Evolutionary conservation across 768 basidiomycete species (phyloP).

Genomic region (Mycena belliarum): DNA sequence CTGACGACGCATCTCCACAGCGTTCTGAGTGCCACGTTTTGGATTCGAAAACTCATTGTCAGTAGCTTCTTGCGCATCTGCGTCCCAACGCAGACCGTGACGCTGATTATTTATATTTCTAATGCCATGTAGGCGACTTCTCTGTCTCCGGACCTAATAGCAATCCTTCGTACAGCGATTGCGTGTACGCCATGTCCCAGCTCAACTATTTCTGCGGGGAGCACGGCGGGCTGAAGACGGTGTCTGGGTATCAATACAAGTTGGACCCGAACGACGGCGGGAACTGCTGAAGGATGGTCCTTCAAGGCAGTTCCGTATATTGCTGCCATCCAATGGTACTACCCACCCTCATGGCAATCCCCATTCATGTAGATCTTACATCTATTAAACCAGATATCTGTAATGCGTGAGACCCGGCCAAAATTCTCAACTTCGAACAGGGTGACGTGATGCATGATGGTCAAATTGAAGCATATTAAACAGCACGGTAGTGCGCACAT

Average conservation of each 20-base stretch:
- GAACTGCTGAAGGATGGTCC: slow-evolving; percentile 4
- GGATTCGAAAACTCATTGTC: background rate
- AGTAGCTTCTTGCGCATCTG: background rate
- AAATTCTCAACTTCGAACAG: too few species aligned
- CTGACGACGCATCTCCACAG: background rate
- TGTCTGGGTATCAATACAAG: slow-evolving; percentile 1
- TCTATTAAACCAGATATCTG: too few species aligned
- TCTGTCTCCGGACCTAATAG: background rate
- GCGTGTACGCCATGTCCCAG: background rate
- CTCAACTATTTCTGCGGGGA: background rate
- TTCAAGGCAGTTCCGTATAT: too few species aligned
- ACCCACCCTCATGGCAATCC: too few species aligned
- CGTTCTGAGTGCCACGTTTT: slow-evolving; percentile 1
- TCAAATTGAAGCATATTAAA: too few species aligned
- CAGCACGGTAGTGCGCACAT: too few species aligned
- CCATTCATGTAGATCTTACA: too few species aligned
- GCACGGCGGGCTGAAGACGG: background rate
- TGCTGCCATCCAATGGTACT: too few species aligned
- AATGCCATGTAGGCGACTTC: slow-evolving; percentile 6
- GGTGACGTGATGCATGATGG: too few species aligned
- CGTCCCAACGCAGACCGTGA: too few species aligned
- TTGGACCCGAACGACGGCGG: slow-evolving; percentile 5
- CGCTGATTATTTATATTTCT: too few species aligned
- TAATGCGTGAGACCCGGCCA: too few species aligned
- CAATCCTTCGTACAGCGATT: background rate